Evolutionary conservation across 139 green algal species (phyloP), one percentile per base, ranked within the genome.

Genomic region (Auxenochlorella pyrenoidosa): DNA sequence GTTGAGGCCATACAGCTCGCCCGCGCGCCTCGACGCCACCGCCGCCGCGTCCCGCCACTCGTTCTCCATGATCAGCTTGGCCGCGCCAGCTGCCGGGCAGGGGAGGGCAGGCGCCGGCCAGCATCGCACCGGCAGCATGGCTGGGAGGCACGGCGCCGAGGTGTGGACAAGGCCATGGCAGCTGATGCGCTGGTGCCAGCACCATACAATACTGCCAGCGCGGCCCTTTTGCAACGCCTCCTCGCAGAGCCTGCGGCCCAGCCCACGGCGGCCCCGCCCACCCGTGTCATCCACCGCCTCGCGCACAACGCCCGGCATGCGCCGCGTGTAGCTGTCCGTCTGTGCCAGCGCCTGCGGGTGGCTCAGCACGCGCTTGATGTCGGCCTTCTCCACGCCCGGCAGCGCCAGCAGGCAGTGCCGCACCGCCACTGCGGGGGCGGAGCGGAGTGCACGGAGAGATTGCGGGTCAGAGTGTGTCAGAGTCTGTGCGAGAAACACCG

Each of bases 391-490:
- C 0, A 94, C 94, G 8, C 97, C 98, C 10, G 97, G 96, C 72
- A 98, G 93, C 30, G 95, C 98, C 88, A 99, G 84, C 82, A 99
- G 93, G 89, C 97, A 99, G 94, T 99, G 98, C 86, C 97, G 94
- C 43, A 99, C 96, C 19, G 90, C 83, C 30, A 99, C 87, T 18
- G 79, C 58, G 26, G 44, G 44, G 30, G 70, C 15, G 30, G 44
- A 5, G 44, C 28, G 21, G 30, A 12, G 75, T 4, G 44, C 6
- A 54, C n/a, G 10, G 47, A 54, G 47, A 54, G 47, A 54, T 18
- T n/a, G n/a, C n/a, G n/a, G n/a, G n/a, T n/a, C n/a, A n/a, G n/a
- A n/a, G n/a, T n/a, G n/a, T n/a, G n/a, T n/a, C n/a, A n/a, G n/a
- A n/a, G n/a, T n/a, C n/a, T n/a, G n/a, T n/a, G n/a, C n/a, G n/a